These are phyloP conservation scores for Onygenales sp. DNA, from an alignment of 2,329 filamentous ascomycete species.

Conservation along the genomic window DNA sequence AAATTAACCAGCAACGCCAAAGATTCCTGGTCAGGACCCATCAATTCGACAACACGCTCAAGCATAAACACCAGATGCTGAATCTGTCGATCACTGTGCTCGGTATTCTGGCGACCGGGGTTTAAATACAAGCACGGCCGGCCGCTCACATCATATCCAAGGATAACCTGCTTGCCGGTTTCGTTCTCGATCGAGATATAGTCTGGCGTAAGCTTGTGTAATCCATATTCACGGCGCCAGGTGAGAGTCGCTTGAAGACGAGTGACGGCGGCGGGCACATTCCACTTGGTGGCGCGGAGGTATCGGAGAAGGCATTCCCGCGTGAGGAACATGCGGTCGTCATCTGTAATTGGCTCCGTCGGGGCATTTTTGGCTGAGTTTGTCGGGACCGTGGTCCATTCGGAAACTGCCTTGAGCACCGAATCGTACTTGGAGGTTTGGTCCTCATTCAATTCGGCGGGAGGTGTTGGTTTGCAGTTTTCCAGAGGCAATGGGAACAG, in stretches of 20 bases:
- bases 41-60: slow-evolving; percentile 78
- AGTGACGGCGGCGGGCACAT: slow-evolving; percentile 61
- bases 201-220: slow-evolving; percentile 64
- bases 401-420: slow-evolving; percentile 59
- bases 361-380: slow-evolving; percentile 50
- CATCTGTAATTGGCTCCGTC: slow-evolving; percentile 59
- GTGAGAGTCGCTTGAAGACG: slow-evolving; percentile 71
- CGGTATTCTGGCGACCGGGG: slow-evolving; percentile 86
- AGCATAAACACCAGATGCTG: slow-evolving; percentile 95
- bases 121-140: slow-evolving; percentile 88
- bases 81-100: slow-evolving; percentile 73
- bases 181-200: slow-evolving; percentile 91
- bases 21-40: slow-evolving; percentile 78
- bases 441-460: slow-evolving; percentile 58
- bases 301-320: slow-evolving; percentile 88
- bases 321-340: slow-evolving; percentile 82
- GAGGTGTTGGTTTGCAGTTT: slow-evolving; percentile 47
- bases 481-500: slow-evolving; percentile 52
- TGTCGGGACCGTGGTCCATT: slow-evolving; percentile 62
- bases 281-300: slow-evolving; percentile 88
- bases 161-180: slow-evolving; percentile 86
- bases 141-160: slow-evolving; percentile 77
- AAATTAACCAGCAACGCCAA: slow-evolving; percentile 87
- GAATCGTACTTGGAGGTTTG: slow-evolving; percentile 74
- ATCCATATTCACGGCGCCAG: slow-evolving; percentile 86